These are phyloP conservation scores for Phoma sp. DNA, from an alignment of 2,329 filamentous ascomycete species.

Conservation along the genomic window DNA sequence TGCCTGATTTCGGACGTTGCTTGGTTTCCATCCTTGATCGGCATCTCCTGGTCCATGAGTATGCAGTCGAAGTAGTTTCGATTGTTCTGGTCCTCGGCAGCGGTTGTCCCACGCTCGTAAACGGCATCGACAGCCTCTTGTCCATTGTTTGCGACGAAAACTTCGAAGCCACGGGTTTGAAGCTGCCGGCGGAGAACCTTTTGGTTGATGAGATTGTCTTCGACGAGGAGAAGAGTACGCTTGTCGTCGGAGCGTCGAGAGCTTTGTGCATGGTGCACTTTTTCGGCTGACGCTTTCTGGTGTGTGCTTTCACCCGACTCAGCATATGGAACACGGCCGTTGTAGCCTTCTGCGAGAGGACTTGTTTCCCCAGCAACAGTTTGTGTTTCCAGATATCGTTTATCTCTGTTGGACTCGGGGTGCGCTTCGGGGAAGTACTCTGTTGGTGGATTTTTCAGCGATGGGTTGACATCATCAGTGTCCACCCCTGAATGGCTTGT, in stretches of 20 bases:
- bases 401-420: slow-evolving; percentile 28
- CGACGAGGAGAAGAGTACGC: slow-evolving; percentile 52
- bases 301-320: slow-evolving; percentile 35
- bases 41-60: slow-evolving; percentile 57
- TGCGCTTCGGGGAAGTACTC: slow-evolving; percentile 39
- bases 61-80: slow-evolving; percentile 51
- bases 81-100: slow-evolving; percentile 17
- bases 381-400: slow-evolving; percentile 34
- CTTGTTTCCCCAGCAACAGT: slow-evolving; percentile 23
- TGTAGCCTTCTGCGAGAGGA: slow-evolving; percentile 1
- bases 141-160: slow-evolving; percentile 54
- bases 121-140: slow-evolving; percentile 54
- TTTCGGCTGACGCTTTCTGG: slow-evolving; percentile 28
- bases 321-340: slow-evolving; percentile 18
- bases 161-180: slow-evolving; percentile 53
- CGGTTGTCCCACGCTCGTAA: slow-evolving; percentile 32
- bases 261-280: slow-evolving; percentile 30
- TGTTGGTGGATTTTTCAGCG: slow-evolving; percentile 43
- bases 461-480: slow-evolving; percentile 22
- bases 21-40: slow-evolving; percentile 53
- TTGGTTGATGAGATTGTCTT: slow-evolving; percentile 60
- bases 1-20: slow-evolving; percentile 51
- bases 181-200: slow-evolving; percentile 59
- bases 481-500: slow-evolving; percentile 32
- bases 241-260: slow-evolving; percentile 23